Evolutionary conservation across 306 rosid genomes (phyloP).

Genomic region (Acacia confusa): DNA sequence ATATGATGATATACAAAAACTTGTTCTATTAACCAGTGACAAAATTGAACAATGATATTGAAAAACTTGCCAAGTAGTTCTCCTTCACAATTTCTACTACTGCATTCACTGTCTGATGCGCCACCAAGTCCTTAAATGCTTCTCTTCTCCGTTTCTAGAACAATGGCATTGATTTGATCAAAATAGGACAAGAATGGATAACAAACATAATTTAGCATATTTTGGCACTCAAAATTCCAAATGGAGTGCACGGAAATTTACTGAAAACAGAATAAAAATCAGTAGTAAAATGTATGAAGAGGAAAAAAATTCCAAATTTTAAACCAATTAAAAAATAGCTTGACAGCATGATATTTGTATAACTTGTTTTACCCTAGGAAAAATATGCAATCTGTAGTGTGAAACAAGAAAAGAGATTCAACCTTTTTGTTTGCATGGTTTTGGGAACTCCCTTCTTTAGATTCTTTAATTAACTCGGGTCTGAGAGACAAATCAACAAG

Average conservation of each 20-base stretch:
- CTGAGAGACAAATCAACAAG: slow-evolving; percentile 81
- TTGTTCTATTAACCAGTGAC: slow-evolving; percentile 8
- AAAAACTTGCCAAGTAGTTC: slow-evolving; percentile 78
- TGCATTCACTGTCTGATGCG: slow-evolving; percentile 74
- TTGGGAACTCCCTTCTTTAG: slow-evolving; percentile 46
- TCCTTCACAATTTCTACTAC: slow-evolving; percentile 84
- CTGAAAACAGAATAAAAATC: slow-evolving; percentile 4
- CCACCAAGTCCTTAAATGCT: slow-evolving; percentile 49
- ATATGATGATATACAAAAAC: slow-evolving; percentile 2
- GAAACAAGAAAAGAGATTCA: slow-evolving; percentile 7
- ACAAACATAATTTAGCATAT: background rate
- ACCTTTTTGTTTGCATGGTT: slow-evolving; percentile 69
- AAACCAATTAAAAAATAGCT: background rate
- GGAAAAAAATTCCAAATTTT: background rate
- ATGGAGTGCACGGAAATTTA: slow-evolving; percentile 2
- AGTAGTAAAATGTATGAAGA: background rate
- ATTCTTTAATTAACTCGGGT: slow-evolving; percentile 54
- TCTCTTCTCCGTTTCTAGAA: slow-evolving; percentile 80
- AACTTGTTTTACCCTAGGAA: background rate
- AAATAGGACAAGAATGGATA: background rate
- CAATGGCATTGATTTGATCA: slow-evolving; percentile 25
- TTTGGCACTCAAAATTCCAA: background rate
- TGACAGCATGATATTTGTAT: background rate
- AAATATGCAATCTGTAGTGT: slow-evolving; percentile 1
- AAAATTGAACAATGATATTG: slow-evolving; percentile 19